Base-by-base conservation (phyloP, 2,329 filamentous ascomycete genomes). In the Penicillium corylophilum region DNA sequence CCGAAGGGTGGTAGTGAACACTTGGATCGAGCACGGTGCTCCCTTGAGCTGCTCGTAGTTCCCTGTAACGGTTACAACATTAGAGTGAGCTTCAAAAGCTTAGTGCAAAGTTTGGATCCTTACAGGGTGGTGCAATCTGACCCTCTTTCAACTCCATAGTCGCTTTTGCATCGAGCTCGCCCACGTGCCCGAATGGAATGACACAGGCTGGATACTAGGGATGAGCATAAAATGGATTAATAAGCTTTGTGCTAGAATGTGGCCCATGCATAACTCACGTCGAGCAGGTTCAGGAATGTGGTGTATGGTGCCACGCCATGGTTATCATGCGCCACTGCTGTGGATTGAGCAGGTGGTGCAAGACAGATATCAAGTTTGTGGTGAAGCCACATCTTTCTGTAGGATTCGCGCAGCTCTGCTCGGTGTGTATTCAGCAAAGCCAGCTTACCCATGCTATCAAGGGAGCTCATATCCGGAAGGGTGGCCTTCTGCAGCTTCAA, bases 341-440 rank as follows among this genome's bases (percentile, higher is more conserved):
- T 81, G 6, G 68, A 73, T 48, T 79, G 75, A 5, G 79, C 76
- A 5, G 72, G 67, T 3, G 77, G 72, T 53, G 72, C 72, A 28
- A 83, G 50, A 0, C 81, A 67, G 0, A 74, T 76, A 63, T 83
- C 80, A 5, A 83, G 64, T 12, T 70, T 57, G n/a, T 79, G 62
- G 15, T 73, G 60, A 1, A 66, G 61, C 64, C 78, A 74, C 3
- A 74, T 26, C 29, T 70, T 68, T 13, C 76, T 70, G 63, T 74
- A 82, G 2, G 48, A 55, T 8, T 72, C 67, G 3, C 69, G 44
- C 6, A 75, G 66, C 49, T 67, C 55, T 15, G 61, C 63, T 26
- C 71, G 59, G 45, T 71, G 65, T 4, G 59, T 48, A n/a, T 63
- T 61, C 2, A 62, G 49, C 4, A 50, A 28, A 29, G 56, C 60